These are phyloP conservation scores for Colletotrichum tropicicola DNA, from an alignment of 2,329 filamentous ascomycete genomes.

Conservation along the genomic window DNA sequence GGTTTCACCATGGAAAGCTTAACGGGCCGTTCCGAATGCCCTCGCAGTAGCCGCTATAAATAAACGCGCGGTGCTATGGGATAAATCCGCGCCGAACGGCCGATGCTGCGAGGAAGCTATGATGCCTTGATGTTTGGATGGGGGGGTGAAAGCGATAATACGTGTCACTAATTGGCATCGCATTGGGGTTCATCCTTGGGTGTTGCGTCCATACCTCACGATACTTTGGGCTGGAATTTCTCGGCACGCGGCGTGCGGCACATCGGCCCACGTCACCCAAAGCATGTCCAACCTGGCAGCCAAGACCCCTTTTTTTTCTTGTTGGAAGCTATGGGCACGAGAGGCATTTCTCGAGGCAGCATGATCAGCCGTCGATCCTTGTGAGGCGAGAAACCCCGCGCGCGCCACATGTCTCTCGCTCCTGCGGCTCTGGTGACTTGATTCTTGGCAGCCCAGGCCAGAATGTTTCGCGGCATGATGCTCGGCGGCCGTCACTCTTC, in stretches of 20 bases:
- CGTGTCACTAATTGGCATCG: background rate
- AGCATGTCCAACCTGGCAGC: background rate
- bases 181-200: background rate
- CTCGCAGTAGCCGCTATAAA: background rate
- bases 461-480: background rate
- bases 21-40: constrained; percentile 27
- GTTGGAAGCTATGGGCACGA: background rate
- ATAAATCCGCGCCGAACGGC: background rate
- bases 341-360: background rate
- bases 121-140: background rate
- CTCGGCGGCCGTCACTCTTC: background rate
- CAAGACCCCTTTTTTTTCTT: background rate
- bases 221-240: background rate
- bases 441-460: background rate
- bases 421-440: background rate
- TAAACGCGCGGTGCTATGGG: background rate
- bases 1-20: constrained; percentile 16
- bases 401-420: background rate
- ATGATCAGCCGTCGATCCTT: background rate
- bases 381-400: background rate
- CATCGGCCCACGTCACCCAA: background rate
- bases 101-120: background rate
- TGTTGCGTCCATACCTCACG: background rate
- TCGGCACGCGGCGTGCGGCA: background rate
- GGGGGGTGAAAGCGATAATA: background rate